Evolutionary conservation across 2,329 filamentous ascomycete genomes (phyloP), one percentile per base, ranked within the genome.

Genomic region (Drechmeria coniospora): DNA sequence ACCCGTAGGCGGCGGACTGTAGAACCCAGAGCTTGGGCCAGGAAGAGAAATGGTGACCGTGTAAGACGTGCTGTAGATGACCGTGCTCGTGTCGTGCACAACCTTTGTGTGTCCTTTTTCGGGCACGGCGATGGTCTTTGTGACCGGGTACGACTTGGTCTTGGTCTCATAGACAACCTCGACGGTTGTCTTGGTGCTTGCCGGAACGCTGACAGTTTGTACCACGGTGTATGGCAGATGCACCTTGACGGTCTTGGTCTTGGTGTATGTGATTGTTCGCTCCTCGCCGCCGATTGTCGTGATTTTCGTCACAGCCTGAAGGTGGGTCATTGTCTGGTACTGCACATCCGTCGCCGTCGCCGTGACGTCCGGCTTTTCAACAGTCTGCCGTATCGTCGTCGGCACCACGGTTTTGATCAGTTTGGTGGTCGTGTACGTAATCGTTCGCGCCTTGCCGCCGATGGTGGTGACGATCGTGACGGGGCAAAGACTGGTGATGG

Each of bases 121-220:
- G 24, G 51, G 45, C 8, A 57, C 41, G 15, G 47, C 48, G 3
- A 54, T 40, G 6, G 55, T 60, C 41, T 57, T 45, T 3, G 59
- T 64, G 10, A 64, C 40, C 7, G 59, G 56, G 42, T 56, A 60
- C 10, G 62, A 44, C 11, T 48, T 52, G 10, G 60, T 65, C 20
- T 54, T 29, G 5, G 60, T 64, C 7, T 43, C 50, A 39, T 60
- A 57, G 12, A 46, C 46, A 6, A 57, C 46, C 9, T 50, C 48
- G 8, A 37, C 33, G 15, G 42, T 37, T 13, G 47, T 46, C 15
- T 49, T 45, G 1, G 51, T 56, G 15, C 49, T 32, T 3, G 54
- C 61, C 6, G 53, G 49, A 12, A 46, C 43, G 12, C 54, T 53
- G 14, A 54, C 42, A 4, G 53, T 51, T 35, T 53, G 43, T 34